Evolutionary conservation across 495 filamentous ascomycete species (phyloP), one percentile per base, ranked within the genome.

Genomic region (Aspergillus avenaceus): DNA sequence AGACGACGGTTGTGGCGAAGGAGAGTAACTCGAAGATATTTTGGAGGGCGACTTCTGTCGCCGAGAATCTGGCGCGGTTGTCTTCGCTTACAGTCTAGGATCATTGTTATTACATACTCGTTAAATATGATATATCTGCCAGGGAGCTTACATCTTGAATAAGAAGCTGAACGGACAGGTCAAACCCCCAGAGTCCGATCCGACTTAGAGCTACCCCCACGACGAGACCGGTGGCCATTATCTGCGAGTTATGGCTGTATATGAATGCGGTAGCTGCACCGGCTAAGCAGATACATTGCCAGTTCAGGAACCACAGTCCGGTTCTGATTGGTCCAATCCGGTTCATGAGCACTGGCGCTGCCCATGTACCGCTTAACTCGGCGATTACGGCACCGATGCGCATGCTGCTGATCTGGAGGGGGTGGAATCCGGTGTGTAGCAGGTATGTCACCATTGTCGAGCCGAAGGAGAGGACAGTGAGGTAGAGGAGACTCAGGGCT

Each of bases 121-220:
- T n/a, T n/a, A n/a, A n/a, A n/a, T n/a, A n/a, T n/a, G n/a, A n/a
- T n/a, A 26, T 21, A 45, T 38, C 36, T 8, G 37, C 23, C 5
- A 26, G 41, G 19, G 32, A 45, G 62, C 72, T 56, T 56, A 84
- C 83, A 53, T 84, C 82, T 59, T 88, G 86, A 0, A 88, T 69
- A 11, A 88, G 72, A 38, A 74, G 72, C 55, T 90, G 86, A 7
- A 70, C 79, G 23, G 73, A 80, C 2, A 90, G 65, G 57, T 90
- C 86, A 50, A 82, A 88, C 0, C 84, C 81, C 77, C 85, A 83
- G 0, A 90, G 68, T 0, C 86, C 85, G 5, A 86, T 28, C 0
- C 86, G 72, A 45, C 84, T 87, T 9, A 84, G 24, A 0, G 76
- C 72, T 0, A 81, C 76, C 0, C 77, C 81, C 4, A 56, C 62